These are phyloP conservation scores for Diplodia seriata DNA, from an alignment of 2,329 filamentous ascomycete species.

Conservation along the genomic window DNA sequence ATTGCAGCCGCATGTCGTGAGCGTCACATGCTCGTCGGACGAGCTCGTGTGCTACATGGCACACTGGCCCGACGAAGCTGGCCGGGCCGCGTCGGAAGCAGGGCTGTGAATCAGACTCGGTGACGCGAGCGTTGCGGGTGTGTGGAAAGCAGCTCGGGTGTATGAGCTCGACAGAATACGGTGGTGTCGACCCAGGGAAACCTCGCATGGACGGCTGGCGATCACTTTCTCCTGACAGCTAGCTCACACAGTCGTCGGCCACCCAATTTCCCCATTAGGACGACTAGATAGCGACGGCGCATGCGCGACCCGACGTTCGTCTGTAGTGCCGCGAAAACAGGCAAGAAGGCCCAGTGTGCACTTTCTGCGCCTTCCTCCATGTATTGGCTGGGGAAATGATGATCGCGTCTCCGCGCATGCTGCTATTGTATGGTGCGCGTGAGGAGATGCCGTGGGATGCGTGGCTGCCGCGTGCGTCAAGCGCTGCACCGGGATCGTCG, in stretches of 20 bases:
- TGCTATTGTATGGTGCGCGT: background rate
- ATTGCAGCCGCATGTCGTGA: background rate
- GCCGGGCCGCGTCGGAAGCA: conserved; percentile 6
- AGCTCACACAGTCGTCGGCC: conserved; percentile 22
- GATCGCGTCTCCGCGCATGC: background rate
- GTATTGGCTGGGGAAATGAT: conserved; percentile 18
- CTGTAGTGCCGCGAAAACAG: background rate
- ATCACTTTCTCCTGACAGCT: conserved; percentile 21
- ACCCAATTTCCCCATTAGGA: conserved; percentile 20
- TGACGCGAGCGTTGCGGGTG: background rate
- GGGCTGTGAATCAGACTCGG: background rate
- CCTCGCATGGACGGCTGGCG: conserved; percentile 18
- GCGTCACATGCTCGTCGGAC: background rate
- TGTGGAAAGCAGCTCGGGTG: background rate
- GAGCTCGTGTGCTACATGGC: background rate
- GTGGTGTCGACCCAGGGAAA: conserved; percentile 12
- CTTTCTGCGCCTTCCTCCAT: background rate
- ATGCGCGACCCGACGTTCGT: conserved; percentile 9
- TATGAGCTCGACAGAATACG: conserved; percentile 4
- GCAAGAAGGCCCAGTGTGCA: background rate
- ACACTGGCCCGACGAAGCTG: conserved; percentile 2
- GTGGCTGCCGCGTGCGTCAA: conserved; percentile 20
- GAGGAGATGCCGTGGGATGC: background rate
- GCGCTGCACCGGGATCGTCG: conserved; percentile 10
- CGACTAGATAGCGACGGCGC: conserved; percentile 4